phyloP scores from a whole-genome alignment of 176 grass and related monocot species.

The Chloris gayana region DNA sequence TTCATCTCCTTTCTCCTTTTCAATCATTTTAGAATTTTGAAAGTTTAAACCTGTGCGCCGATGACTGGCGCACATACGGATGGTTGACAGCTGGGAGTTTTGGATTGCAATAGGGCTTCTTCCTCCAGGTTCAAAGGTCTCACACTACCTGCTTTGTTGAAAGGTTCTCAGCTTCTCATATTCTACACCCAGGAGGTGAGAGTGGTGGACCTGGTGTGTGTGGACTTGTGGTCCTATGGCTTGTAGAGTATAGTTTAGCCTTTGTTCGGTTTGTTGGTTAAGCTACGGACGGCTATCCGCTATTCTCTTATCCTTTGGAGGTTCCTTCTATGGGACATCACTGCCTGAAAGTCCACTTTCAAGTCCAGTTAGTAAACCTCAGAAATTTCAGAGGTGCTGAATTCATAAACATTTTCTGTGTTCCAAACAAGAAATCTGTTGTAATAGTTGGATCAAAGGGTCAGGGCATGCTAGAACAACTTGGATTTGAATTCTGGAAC shows the following conservation, averaged over 20 bases:
- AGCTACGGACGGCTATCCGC: background rate
- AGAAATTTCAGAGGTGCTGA: background rate
- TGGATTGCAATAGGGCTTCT: background rate
- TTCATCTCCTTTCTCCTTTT: background rate
- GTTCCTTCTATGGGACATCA: background rate
- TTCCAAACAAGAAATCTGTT: background rate
- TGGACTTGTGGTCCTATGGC: background rate
- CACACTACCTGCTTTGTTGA: background rate
- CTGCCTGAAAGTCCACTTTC: background rate
- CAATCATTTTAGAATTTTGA: constrained; percentile 29
- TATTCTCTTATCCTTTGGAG: background rate
- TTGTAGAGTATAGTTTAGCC: background rate
- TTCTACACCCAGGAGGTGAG: background rate
- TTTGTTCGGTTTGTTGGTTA: constrained; percentile 25
- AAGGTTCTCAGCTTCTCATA: background rate
- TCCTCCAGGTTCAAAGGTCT: background rate
- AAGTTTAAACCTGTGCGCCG: background rate
- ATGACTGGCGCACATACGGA: background rate
- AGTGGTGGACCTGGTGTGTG: constrained; percentile 11
- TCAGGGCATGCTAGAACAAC: background rate
- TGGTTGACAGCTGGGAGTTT: background rate
- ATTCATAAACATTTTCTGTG: background rate
- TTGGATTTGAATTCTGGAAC: background rate
- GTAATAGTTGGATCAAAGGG: too few species aligned
- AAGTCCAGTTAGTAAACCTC: background rate